Evolutionary conservation across 2,329 filamentous ascomycete genomes (phyloP), one percentile per base, ranked within the genome.

Genomic region (Talaromyces sp.): DNA sequence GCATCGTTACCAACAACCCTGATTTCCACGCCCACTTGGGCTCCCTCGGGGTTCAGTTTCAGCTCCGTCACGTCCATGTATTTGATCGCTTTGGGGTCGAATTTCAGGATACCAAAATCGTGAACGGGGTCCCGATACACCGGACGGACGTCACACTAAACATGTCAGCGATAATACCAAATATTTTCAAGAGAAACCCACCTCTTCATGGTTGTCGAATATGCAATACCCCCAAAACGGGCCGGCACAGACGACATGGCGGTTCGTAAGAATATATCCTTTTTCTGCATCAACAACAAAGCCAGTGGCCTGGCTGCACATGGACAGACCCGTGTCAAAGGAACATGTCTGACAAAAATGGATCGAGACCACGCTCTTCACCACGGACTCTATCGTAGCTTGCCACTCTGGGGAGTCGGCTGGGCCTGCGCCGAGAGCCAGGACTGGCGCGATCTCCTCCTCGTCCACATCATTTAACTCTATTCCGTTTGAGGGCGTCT

Each of bases 201-300:
- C 82, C 75, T 89, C 86, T 73, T 99, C 95, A 76, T 99, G 95
- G 73, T 99, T 99, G 75, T 99, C 96, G 74, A 99, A 99, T 67
- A 99, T 93, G 73, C 90, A 93, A 78, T 96, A 97, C 54, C 95
- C 95, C 89, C 93, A 98, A 77, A 99, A 99, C 1, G 95, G 95
- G 0, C 95, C 95, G 0, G 95, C 85, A 65, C 95, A 92, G 49
- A 98, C 95, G 32, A 99, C 95, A 78, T 99, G 95, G 62, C 90
- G 85, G 74, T 95, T 95, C 11, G 90, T 95, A 74, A 95, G 77
- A 68, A 95, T 93, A 73, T 93, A 92, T 74, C 95, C 95, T 74
- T 86, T 87, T 77, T 96, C 89, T 5, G 95, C 91, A 78, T 99
- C 95, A 26, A 99, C 95, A 17, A 99, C 93, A 72, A 99, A 99